Evolutionary conservation across 2,329 filamentous ascomycete species (phyloP), one percentile per base, ranked within the genome.

Genomic region (Monosporascus sp.): DNA sequence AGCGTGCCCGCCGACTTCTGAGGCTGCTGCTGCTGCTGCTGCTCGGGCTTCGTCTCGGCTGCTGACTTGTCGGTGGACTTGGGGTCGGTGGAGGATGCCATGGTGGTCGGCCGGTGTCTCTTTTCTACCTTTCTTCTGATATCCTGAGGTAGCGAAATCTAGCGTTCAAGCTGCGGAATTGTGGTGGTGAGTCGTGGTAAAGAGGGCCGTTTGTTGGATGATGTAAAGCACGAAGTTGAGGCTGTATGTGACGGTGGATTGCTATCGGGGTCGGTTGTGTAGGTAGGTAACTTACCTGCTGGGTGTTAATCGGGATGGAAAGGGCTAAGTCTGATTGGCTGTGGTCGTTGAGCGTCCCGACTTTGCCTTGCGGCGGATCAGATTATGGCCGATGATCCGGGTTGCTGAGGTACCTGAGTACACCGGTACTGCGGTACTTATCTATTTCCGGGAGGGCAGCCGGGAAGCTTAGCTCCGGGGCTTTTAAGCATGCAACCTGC

Each of bases 1-100:
- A 97, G 81, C 54, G 88, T 82, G 37, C 86, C 76, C 51, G 78
- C 72, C 54, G 84, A 78, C 72, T 88, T 87, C 68, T 85, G 77
- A 65, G 84, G 76, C 61, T 78, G 76, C 61, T 79, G 75, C 54
- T 70, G 6, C 41, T 46, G 67, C 49, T 78, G 74, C 53, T 73
- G 69, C 57, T 73, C 70, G 72, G 77, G 65, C 65, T 72, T 70
- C 41, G 61, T 54, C 66, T 77, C 69, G 72, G 67, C 66, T 58
- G 73, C 70, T 55, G 70, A 65, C 62, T 76, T 73, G 52, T 71
- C 64, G 56, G 69, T 68, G 57, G 71, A 67, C 59, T 70, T 68
- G 48, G 64, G 60, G 49, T 65, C 62, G 44, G 31, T 35, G 31
- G 64, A 56, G 28, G 69, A 64, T 28, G 70, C 69, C 71, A 70